Conservation (phyloP, 129 eudicot genomes). For the Lactuca sativa region DNA sequence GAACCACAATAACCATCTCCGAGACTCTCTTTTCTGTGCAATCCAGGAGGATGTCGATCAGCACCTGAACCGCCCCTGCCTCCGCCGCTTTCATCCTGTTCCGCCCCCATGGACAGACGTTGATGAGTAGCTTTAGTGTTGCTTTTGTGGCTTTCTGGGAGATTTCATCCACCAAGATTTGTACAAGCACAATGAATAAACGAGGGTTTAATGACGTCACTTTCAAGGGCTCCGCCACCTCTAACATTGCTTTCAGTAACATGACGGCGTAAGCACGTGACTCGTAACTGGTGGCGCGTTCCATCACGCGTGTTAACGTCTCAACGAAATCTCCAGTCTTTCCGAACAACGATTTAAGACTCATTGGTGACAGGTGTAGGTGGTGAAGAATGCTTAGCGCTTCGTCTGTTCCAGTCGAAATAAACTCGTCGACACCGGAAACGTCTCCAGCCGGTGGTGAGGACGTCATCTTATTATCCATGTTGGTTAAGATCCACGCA, state of each 20-base stretch:
- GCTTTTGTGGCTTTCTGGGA: slow-evolving; percentile 36
- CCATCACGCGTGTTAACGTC: slow-evolving; percentile 16
- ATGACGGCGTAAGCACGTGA: slow-evolving; percentile 28
- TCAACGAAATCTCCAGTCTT: slow-evolving; percentile 15
- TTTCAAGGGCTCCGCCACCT: slow-evolving; percentile 32
- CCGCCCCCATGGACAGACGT: slow-evolving; percentile 33
- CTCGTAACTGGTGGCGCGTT: slow-evolving; percentile 19
- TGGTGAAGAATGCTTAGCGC: slow-evolving; percentile 29
- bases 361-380: slow-evolving; percentile 17
- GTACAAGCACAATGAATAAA: slow-evolving; percentile 11
- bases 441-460: not conserved
- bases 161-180: slow-evolving; percentile 21
- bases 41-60: slow-evolving; percentile 20
- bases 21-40: slow-evolving; percentile 12
- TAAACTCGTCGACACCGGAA: slow-evolving; percentile 6
- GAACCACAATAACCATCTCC: slow-evolving; percentile 17
- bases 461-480: not conserved
- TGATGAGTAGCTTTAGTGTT: slow-evolving; percentile 34
- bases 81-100: slow-evolving; percentile 29
- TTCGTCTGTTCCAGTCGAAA: not conserved
- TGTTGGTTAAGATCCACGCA: not conserved
- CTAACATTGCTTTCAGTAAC: slow-evolving; percentile 20
- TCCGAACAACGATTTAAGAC: not conserved
- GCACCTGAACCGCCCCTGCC: slow-evolving; percentile 2
- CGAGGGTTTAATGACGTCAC: slow-evolving; percentile 7